Evolutionary conservation across 139 green algal species (phyloP), one percentile per base, ranked within the genome.

Genomic region (Auxenochlorella pyrenoidosa): DNA sequence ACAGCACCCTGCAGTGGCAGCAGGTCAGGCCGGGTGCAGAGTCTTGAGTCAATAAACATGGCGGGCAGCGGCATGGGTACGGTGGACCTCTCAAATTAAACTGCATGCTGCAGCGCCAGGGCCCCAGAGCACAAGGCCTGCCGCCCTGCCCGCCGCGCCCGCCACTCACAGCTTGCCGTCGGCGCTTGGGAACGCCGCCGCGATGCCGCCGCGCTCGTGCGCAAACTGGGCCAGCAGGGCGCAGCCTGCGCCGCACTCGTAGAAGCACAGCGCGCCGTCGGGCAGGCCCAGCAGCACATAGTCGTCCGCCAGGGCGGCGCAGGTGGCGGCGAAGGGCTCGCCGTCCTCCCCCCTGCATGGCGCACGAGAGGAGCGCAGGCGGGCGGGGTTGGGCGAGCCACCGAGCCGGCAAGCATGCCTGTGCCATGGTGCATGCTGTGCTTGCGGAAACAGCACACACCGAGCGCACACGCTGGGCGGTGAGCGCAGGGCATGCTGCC

Each of bases 211-310:
- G 21, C 84, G 87, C 5, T 58, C 88, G 85, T 96, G 94, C 1
- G 86, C 87, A 86, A 91, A 97, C 87, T 97, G 92, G 83, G 95
- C 96, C 19, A 96, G 60, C 24, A 77, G 60, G 22, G 75, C 73
- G 59, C 75, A 81, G 75, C 51, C 65, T 43, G 70, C 75, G 82
- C 86, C 80, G 34, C 87, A 75, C 28, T 91, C 79, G 83, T 94
- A 96, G 92, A 95, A 96, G 26, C 76, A 70, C 32, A 97, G 77
- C 5, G 40, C 91, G 41, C 95, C 94, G 36, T 86, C 70, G 19
- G 81, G 75, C 15, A 86, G 93, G 68, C 92, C 93, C 5, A 88
- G 92, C 30, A 96, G 87, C 19, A 97, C 86, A 83, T 96, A 96
- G 44, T 91, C 84, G 47, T 84, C 65, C 12, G 94, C 95, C 21